phyloP scores from a whole-genome alignment of 148 eudicot genomes.

The Gaultheria prostrata region DNA sequence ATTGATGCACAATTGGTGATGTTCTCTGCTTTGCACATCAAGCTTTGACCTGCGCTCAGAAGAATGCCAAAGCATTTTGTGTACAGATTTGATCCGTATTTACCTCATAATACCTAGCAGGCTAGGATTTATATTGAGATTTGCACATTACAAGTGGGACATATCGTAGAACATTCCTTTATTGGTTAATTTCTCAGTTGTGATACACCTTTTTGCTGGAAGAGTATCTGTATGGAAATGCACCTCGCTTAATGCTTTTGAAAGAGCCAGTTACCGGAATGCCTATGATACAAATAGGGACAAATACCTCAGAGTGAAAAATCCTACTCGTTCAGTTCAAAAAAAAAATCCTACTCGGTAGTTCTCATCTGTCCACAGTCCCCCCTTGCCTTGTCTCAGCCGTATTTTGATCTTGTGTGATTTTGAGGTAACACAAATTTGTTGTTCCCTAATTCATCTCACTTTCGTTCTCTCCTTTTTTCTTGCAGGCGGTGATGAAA shows the following conservation, averaged over 20 bases:
- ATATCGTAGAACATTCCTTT: not conserved
- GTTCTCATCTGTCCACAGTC: not conserved
- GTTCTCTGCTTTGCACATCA: not conserved
- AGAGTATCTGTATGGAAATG: not conserved
- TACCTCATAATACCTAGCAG: not conserved
- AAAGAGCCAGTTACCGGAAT: not conserved
- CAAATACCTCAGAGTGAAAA: not conserved
- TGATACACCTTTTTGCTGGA: not conserved
- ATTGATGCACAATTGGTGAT: not conserved
- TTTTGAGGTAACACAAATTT: not conserved
- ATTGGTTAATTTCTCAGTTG: not conserved
- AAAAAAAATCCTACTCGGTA: too few species aligned
- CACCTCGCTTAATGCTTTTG: not conserved
- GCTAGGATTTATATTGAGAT: constrained; percentile 2
- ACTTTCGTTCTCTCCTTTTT: not conserved
- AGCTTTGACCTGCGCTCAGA: not conserved
- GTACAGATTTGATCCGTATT: not conserved
- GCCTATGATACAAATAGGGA: not conserved
- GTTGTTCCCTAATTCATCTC: not conserved
- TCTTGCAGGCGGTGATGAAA: constrained; percentile 83
- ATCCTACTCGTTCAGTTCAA: not conserved
- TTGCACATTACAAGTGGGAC: not conserved
- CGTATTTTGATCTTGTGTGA: not conserved
- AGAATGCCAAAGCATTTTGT: not conserved
- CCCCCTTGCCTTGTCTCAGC: not conserved